Base-by-base conservation (phyloP, 2,329 filamentous ascomycete genomes). In the Alternaria sp. region DNA sequence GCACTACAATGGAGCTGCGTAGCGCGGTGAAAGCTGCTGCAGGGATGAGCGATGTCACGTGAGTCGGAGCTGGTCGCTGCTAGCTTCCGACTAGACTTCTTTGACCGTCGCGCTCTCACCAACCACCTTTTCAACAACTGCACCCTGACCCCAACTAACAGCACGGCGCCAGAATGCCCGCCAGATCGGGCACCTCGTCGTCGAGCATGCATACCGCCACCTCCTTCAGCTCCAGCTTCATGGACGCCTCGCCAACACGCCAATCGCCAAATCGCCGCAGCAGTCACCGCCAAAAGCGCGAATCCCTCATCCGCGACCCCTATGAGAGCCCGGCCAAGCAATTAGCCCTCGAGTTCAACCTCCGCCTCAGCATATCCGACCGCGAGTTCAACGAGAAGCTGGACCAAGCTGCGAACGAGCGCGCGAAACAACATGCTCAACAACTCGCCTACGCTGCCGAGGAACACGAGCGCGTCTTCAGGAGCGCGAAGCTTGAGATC, bases 371-470 rank as follows among this genome's bases (percentile, higher is more conserved):
- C 56, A 76, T 80, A 28, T 79, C 79, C 9, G 81, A 84, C 54
- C 77, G 77, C 3, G 74, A 80, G 9, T 87, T 87, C 63, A 83
- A 88, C 45, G 85, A 88, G 21, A 85, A 83, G 23, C 86, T 92
- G 26, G 89, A 93, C 62, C 83, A 83, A 44, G 86, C 88, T 55
- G 84, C 87, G 30, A 85, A 87, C 36, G 89, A 91, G 66, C 87
- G 86, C 32, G 89, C 90, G 73, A 82, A 86, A 54, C 84, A 83
- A 59, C 90, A 93, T 74, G 85, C 86, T 61, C 86, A 89, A 69
- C 90, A 90, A 13, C 85, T 95, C 15, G 87, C 86, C 49, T 86
- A 86, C 50, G 90, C 90, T 5, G 87, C 88, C 52, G 83, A 84
- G 13, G 87, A 90, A 72, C 91, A 93, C 76, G 87, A 91, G 40